Conservation (phyloP, 2,329 filamentous ascomycete species). For the Polychaeton citri region DNA sequence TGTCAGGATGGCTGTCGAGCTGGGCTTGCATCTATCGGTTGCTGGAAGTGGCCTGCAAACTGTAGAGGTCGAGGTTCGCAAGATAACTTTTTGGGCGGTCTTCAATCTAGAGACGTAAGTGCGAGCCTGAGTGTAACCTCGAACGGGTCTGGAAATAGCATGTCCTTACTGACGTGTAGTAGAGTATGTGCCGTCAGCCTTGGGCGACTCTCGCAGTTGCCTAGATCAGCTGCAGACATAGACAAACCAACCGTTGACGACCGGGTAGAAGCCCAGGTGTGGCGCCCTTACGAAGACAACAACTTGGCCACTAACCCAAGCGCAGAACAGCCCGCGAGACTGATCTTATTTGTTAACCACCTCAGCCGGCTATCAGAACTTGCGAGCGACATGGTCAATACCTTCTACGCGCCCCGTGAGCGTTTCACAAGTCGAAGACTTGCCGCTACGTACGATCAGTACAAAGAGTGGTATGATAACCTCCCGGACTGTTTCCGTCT, state of each 20-base stretch:
- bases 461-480: slow-evolving; percentile 56
- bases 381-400: slow-evolving; percentile 56
- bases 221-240: slow-evolving; percentile 34
- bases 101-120: slow-evolving; percentile 36
- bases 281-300: slow-evolving; percentile 24
- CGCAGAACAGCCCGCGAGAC: slow-evolving; percentile 53
- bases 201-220: slow-evolving; percentile 35
- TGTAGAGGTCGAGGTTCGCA: slow-evolving; percentile 35
- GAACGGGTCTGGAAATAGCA: no score
- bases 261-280: slow-evolving; percentile 19
- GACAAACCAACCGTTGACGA: slow-evolving; percentile 28
- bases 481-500: slow-evolving; percentile 52
- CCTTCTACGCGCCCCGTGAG: slow-evolving; percentile 57
- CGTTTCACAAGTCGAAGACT: slow-evolving; percentile 52
- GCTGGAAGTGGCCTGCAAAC: slow-evolving; percentile 22
- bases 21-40: slow-evolving; percentile 48
- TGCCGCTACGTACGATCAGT: slow-evolving; percentile 52
- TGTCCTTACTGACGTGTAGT: no score
- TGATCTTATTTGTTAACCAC: slow-evolving; percentile 29
- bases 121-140: neutral
- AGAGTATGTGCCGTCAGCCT: slow-evolving; percentile 33
- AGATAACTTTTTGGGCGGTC: slow-evolving; percentile 40
- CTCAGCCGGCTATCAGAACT: slow-evolving; percentile 62
- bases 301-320: slow-evolving; percentile 39
- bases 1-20: slow-evolving; percentile 57